These are phyloP conservation scores for Sordaria brevicollis DNA, from an alignment of 495 filamentous ascomycete genomes.

Conservation along the genomic window DNA sequence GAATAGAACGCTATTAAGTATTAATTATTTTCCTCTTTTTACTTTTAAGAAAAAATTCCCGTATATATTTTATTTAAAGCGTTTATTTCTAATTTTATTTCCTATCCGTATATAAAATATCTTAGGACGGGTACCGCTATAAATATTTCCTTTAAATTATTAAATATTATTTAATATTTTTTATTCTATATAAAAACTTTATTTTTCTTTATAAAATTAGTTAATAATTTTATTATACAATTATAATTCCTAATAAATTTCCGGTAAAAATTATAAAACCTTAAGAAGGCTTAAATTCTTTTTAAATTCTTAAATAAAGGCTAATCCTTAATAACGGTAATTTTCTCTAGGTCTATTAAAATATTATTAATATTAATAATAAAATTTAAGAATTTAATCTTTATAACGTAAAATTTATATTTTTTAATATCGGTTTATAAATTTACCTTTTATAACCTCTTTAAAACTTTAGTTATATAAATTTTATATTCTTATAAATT, in stretches of 20 bases:
- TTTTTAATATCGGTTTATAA: conserved; percentile 19
- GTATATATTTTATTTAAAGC: background rate
- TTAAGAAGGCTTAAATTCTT: background rate
- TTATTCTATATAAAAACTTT: background rate
- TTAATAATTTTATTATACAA: background rate
- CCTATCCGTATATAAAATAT: background rate
- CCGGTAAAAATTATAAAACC: conserved; percentile 2
- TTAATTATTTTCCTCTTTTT: background rate
- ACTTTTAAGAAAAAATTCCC: background rate
- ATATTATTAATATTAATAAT: conserved; percentile 10
- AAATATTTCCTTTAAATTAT: background rate
- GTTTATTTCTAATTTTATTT: no score
- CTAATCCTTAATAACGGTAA: background rate
- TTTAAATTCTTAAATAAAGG: background rate
- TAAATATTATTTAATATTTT: background rate
- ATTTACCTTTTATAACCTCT: conserved; percentile 3
- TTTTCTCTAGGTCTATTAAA: background rate
- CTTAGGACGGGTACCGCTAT: background rate
- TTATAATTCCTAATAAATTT: conserved; percentile 3
- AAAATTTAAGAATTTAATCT: conserved; percentile 15
- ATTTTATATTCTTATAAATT: background rate
- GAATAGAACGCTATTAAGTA: background rate
- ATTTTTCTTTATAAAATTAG: background rate
- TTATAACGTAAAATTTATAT: conserved; percentile 15
- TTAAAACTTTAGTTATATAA: conserved; percentile 3